phyloP scores from a whole-genome alignment of 106 monocot species.

The Cymbidium sinense region DNA sequence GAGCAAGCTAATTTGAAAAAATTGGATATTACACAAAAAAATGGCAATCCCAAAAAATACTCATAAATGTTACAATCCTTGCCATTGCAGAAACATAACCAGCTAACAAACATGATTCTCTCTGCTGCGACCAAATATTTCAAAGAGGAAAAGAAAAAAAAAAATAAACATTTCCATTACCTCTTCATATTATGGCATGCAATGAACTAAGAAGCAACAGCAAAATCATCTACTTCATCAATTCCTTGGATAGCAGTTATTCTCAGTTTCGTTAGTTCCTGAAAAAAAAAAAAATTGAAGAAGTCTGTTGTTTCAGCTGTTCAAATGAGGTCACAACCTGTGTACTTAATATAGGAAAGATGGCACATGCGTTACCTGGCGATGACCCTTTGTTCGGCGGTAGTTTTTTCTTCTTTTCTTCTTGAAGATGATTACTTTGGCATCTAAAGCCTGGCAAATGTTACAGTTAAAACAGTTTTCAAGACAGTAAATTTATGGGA shows the following conservation, averaged over 20 bases:
- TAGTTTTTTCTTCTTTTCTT: conserved; percentile 98
- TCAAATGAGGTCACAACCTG: background rate
- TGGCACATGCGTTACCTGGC: conserved; percentile 48
- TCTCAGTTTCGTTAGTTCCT: conserved; percentile 94
- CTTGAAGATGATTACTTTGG: conserved; percentile 97
- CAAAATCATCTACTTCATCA: conserved; percentile 37
- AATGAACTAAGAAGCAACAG: conserved; percentile 45
- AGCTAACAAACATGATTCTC: too few relatives aligned
- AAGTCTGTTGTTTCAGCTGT: background rate
- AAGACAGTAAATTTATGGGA: background rate
- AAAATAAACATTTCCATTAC: too few relatives aligned
- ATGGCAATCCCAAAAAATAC: too few relatives aligned
- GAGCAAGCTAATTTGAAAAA: too few relatives aligned
- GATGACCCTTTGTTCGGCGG: conserved; percentile 90
- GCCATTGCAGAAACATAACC: too few relatives aligned
- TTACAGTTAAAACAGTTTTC: background rate
- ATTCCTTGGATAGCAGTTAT: conserved; percentile 89
- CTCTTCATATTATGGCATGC: conserved; percentile 24
- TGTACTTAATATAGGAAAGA: too few relatives aligned
- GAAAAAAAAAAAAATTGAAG: conserved; percentile 10
- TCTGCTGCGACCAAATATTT: too few relatives aligned
- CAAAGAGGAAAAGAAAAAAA: too few relatives aligned
- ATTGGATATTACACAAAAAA: too few relatives aligned
- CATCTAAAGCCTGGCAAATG: conserved; percentile 71
- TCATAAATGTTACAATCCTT: too few relatives aligned